Evolutionary conservation across 805 yeast genomes (phyloP).

Genomic region (Candida parachauliodes): DNA sequence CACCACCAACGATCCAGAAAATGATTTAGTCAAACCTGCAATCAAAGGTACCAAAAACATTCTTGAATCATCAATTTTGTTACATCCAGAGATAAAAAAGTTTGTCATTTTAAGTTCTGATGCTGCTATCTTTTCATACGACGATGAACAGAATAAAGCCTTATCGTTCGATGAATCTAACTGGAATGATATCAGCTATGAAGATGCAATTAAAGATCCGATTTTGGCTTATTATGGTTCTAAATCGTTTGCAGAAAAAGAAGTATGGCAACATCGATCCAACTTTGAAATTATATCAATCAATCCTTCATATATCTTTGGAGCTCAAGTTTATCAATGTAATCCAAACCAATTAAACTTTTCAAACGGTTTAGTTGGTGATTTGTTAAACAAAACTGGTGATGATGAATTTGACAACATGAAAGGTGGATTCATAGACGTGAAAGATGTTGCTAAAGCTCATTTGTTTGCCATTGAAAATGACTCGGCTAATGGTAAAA

Average conservation of each 20-base stretch:
- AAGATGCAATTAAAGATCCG: conserved; percentile 35
- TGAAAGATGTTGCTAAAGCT: conserved; percentile 30
- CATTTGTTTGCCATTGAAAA: conserved; percentile 31
- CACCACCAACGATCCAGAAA: conserved; percentile 41
- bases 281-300: conserved; percentile 31
- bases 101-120: conserved; percentile 55
- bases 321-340: conserved; percentile 34
- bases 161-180: conserved; percentile 33
- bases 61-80: conserved; percentile 43
- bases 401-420: conserved; percentile 21
- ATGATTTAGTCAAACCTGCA: conserved; percentile 53
- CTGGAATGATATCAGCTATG: conserved; percentile 36
- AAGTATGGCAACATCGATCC: conserved; percentile 28
- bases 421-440: conserved; percentile 27
- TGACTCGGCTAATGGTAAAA: conserved; percentile 18
- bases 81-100: conserved; percentile 40
- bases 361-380: conserved; percentile 25
- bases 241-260: conserved; percentile 32
- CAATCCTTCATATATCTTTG: conserved; percentile 38
- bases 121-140: conserved; percentile 40
- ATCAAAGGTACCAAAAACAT: conserved; percentile 51
- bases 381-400: conserved; percentile 16
- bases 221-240: conserved; percentile 39
- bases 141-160: conserved; percentile 28
- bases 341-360: conserved; percentile 31